phyloP scores from a whole-genome alignment of 306 rosid species.

The Astragalus glycyphyllos region DNA sequence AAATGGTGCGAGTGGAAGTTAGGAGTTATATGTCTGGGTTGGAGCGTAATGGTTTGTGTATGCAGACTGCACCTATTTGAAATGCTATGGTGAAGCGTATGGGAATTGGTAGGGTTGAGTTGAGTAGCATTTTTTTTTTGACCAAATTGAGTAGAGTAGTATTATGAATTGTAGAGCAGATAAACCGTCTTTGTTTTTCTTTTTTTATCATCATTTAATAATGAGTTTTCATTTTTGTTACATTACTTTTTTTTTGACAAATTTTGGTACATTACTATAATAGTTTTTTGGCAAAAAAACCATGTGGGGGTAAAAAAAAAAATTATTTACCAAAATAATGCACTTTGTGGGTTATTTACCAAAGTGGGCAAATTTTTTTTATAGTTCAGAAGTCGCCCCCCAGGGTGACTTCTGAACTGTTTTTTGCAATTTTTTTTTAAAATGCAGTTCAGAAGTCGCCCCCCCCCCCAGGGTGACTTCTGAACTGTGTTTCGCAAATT shows the following conservation, averaged over 20 bases:
- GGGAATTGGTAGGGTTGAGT: conserved; percentile 64
- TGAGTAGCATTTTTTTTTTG: not conserved
- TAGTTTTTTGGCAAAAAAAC: no score
- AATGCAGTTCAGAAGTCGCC: no score
- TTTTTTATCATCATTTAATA: not conserved
- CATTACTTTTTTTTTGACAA: not conserved
- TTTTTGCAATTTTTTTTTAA: no score
- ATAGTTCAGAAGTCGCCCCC: no score
- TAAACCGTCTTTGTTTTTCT: conserved; percentile 19
- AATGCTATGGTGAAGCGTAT: conserved; percentile 67
- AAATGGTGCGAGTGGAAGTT: conserved; percentile 83
- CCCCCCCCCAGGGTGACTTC: no score
- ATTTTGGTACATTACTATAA: no score
- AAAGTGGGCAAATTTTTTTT: no score
- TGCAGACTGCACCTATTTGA: conserved; percentile 62
- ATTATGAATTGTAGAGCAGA: not conserved
- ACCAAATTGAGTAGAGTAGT: not conserved
- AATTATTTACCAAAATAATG: no score
- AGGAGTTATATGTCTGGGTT: conserved; percentile 77
- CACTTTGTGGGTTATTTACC: no score
- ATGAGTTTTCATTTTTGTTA: not conserved
- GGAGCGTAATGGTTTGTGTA: conserved; percentile 60
- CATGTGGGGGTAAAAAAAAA: no score
- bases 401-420: no score
- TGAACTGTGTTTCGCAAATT: no score